phyloP scores from a whole-genome alignment of 1,284 basidiomycete genomes.

The Microbotryum silenes-acaulis region DNA sequence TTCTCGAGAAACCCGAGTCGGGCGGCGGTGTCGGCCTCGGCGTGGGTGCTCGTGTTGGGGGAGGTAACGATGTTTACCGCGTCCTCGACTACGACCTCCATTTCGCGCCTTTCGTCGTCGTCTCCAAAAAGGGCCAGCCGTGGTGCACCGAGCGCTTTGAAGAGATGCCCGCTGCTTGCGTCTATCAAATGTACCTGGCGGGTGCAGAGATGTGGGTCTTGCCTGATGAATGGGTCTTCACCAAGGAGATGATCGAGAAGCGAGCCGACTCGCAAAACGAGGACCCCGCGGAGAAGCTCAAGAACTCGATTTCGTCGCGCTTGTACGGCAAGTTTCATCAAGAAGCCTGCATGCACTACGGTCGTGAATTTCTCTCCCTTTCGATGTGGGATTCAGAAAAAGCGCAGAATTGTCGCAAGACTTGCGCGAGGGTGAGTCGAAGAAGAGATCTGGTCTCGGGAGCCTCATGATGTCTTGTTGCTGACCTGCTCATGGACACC shows the following conservation, averaged over 20 bases:
- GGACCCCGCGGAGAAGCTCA: conserved; percentile 35
- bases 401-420: conserved; percentile 33
- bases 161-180: conserved; percentile 34
- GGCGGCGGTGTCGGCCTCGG: conserved; percentile 29
- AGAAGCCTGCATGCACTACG: conserved; percentile 40
- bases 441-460: not conserved
- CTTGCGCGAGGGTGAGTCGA: conserved; percentile 15
- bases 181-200: conserved; percentile 39
- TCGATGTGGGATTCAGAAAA: conserved; percentile 36
- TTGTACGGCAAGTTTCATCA: conserved; percentile 38
- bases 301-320: conserved; percentile 35
- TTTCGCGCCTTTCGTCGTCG: conserved; percentile 36
- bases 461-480: not conserved
- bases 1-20: conserved; percentile 16
- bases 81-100: conserved; percentile 37
- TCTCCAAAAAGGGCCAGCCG: conserved; percentile 35
- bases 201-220: conserved; percentile 38
- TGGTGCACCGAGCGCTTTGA: conserved; percentile 40
- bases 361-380: conserved; percentile 36
- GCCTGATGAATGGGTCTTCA: conserved; percentile 37
- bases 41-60: conserved; percentile 23
- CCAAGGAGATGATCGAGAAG: conserved; percentile 34
- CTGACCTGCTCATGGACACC: too few species aligned
- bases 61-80: conserved; percentile 32
- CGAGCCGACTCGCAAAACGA: conserved; percentile 15